Percentiles rank a stretch among this genome's conserved stretches.
These are phyloP conservation scores for Chytridiales sp. DNA, from an alignment of 371 early-diverging fungal species.

Conservation along the genomic window DNA sequence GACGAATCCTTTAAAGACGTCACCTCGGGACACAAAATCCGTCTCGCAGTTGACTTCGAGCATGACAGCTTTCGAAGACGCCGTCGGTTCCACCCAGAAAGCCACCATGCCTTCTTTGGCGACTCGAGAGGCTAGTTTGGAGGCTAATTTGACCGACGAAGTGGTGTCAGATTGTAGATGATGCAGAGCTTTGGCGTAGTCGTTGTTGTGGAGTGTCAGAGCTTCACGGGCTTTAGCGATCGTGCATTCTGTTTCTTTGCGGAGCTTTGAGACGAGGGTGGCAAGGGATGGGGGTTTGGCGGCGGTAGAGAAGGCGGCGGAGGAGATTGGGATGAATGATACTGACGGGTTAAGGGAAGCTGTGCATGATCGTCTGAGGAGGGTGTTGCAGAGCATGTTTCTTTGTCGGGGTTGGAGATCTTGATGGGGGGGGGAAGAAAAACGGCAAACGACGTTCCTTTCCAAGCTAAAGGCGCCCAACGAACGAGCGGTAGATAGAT, in stretches of 20 bases:
- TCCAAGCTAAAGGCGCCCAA: too few relatives aligned
- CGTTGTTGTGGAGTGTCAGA: slow-evolving; percentile 57
- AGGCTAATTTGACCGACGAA: slow-evolving; percentile 68
- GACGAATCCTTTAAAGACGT: slow-evolving; percentile 70
- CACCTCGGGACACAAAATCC: slow-evolving; percentile 88
- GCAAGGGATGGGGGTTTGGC: slow-evolving; percentile 15
- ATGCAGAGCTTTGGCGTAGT: slow-evolving; percentile 74
- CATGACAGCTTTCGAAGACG: slow-evolving; percentile 14
- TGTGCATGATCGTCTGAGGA: too few relatives aligned
- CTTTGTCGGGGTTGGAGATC: too few relatives aligned
- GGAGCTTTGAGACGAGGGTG: slow-evolving; percentile 58
- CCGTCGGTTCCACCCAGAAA: slow-evolving; percentile 38
- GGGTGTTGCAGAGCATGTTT: too few relatives aligned
- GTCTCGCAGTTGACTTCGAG: slow-evolving; percentile 86
- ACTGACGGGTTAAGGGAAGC: too few relatives aligned
- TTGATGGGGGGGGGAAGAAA: too few relatives aligned
- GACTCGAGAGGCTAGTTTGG: slow-evolving; percentile 63
- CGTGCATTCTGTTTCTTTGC: slow-evolving; percentile 80
- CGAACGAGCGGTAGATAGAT: too few relatives aligned
- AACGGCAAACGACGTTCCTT: too few relatives aligned
- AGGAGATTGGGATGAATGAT: too few relatives aligned
- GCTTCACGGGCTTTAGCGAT: slow-evolving; percentile 89
- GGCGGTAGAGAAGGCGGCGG: slow-evolving; percentile 6
- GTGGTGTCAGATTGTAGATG: slow-evolving; percentile 78
- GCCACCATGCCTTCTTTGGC: slow-evolving; percentile 75